Conservation (phyloP, 2,329 filamentous ascomycete genomes). For the Fusarium lyarnte region DNA sequence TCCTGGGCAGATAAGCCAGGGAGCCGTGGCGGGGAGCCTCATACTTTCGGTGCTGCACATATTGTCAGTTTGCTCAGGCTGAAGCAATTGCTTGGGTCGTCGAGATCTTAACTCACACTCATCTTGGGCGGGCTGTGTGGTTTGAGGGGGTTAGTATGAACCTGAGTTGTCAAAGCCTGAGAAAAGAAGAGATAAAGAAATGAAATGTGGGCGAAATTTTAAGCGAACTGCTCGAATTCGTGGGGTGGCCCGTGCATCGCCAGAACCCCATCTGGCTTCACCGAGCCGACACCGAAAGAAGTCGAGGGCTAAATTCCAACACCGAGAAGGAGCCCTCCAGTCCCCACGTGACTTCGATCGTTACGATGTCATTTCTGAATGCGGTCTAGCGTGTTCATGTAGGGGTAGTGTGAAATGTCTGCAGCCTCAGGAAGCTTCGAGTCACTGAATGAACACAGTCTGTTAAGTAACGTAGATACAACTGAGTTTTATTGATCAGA, state of each 20-base stretch:
- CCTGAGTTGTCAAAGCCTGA: conserved; percentile 48
- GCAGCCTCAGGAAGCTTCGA: neutral
- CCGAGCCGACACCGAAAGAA: conserved; percentile 12
- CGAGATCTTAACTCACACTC: conserved; percentile 50
- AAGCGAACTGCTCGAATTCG: conserved; percentile 47
- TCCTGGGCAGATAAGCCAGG: conserved; percentile 86
- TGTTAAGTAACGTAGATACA: neutral
- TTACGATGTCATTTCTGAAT: neutral
- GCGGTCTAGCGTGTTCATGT: neutral
- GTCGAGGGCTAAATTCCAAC: neutral
- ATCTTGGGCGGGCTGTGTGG: conserved; percentile 52
- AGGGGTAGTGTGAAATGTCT: neutral
- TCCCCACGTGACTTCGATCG: neutral
- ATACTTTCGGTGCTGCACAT: conserved; percentile 64
- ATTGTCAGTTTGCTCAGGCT: conserved; percentile 24
- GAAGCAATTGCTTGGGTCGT: conserved; percentile 43
- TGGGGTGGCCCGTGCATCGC: conserved; percentile 40
- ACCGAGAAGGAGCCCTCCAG: conserved; percentile 14
- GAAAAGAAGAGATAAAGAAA: conserved; percentile 46
- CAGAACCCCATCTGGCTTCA: conserved; percentile 10
- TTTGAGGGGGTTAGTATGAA: conserved; percentile 51
- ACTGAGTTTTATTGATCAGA: conserved; percentile 28
- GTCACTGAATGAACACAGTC: neutral
- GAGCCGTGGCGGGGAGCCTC: conserved; percentile 96
- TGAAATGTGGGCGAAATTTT: conserved; percentile 53